These are phyloP conservation scores for Petunia axillaris DNA, from an alignment of 257 asterid genomes.

Conservation along the genomic window DNA sequence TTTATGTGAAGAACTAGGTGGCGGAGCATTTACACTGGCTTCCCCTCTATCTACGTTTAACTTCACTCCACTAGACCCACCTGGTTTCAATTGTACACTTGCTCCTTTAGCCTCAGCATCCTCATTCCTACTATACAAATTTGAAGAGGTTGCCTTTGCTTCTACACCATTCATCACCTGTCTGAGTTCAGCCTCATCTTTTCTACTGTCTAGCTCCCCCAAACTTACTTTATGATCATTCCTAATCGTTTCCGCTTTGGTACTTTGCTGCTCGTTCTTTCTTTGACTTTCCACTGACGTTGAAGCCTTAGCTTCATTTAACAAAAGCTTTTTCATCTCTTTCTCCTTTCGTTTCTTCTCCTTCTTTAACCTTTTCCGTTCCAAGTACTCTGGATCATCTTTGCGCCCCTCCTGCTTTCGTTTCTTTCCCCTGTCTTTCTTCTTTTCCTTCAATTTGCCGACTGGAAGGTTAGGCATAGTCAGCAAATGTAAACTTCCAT, in stretches of 20 bases:
- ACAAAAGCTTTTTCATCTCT: slow-evolving; percentile 69
- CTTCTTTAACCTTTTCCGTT: slow-evolving; percentile 68
- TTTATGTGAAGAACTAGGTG: slow-evolving; percentile 55
- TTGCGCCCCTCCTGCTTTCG: slow-evolving; percentile 48
- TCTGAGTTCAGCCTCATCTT: slow-evolving; percentile 35
- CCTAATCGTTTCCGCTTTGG: slow-evolving; percentile 20
- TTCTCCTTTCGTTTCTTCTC: slow-evolving; percentile 90
- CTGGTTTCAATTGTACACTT: slow-evolving; percentile 33
- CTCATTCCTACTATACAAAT: slow-evolving; percentile 26
- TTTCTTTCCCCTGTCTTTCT: slow-evolving; percentile 58
- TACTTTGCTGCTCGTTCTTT: background rate
- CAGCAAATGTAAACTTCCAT: slow-evolving; percentile 40
- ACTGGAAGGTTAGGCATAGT: slow-evolving; percentile 31
- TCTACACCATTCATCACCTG: slow-evolving; percentile 31
- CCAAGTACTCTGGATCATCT: slow-evolving; percentile 62
- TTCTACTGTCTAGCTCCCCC: slow-evolving; percentile 28
- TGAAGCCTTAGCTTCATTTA: slow-evolving; percentile 43
- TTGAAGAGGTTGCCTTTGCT: slow-evolving; percentile 35
- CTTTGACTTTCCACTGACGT: slow-evolving; percentile 28
- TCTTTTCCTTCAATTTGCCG: slow-evolving; percentile 40
- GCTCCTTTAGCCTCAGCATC: slow-evolving; percentile 33
- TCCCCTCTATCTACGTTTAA: slow-evolving; percentile 43
- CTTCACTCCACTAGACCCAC: slow-evolving; percentile 45
- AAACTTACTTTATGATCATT: slow-evolving; percentile 29
- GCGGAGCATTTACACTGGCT: slow-evolving; percentile 41